Evolutionary conservation across 2,329 filamentous ascomycete genomes (phyloP).

Genomic region (Arthrinium phaeospermum): DNA sequence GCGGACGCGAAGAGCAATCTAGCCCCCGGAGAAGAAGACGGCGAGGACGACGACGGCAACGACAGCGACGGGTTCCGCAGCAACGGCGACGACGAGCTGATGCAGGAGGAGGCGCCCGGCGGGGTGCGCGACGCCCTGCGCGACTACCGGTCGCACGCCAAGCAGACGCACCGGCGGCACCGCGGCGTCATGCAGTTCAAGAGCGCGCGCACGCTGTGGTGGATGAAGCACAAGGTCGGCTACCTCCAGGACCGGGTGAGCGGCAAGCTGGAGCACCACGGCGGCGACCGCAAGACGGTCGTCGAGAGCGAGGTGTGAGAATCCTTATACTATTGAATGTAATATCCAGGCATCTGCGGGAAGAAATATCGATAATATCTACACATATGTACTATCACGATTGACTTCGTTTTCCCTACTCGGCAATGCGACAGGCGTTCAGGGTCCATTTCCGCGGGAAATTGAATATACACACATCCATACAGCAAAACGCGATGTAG

Average conservation of each 20-base stretch:
- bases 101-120: not conserved
- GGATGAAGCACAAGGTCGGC: constrained; percentile 21
- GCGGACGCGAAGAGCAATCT: not conserved
- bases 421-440: too few relatives aligned
- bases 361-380: too few relatives aligned
- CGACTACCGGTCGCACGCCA: constrained; percentile 15
- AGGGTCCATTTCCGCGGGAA: too few relatives aligned
- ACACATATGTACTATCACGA: too few relatives aligned
- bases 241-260: constrained; percentile 19
- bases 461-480: too few relatives aligned
- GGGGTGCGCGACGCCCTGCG: constrained; percentile 17
- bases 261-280: constrained; percentile 12
- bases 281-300: constrained; percentile 9
- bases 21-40: not conserved
- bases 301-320: constrained; percentile 17
- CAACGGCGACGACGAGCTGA: not conserved
- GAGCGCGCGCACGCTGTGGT: constrained; percentile 20
- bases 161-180: constrained; percentile 20
- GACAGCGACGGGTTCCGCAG: not conserved
- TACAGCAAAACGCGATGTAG: too few relatives aligned
- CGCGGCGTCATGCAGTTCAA: constrained; percentile 20
- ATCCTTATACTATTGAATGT: too few relatives aligned
- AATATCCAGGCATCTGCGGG: too few relatives aligned
- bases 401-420: too few relatives aligned
- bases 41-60: not conserved